These are phyloP conservation scores for Fusarium begoniae DNA, from an alignment of 2,329 filamentous ascomycete genomes.

Conservation along the genomic window DNA sequence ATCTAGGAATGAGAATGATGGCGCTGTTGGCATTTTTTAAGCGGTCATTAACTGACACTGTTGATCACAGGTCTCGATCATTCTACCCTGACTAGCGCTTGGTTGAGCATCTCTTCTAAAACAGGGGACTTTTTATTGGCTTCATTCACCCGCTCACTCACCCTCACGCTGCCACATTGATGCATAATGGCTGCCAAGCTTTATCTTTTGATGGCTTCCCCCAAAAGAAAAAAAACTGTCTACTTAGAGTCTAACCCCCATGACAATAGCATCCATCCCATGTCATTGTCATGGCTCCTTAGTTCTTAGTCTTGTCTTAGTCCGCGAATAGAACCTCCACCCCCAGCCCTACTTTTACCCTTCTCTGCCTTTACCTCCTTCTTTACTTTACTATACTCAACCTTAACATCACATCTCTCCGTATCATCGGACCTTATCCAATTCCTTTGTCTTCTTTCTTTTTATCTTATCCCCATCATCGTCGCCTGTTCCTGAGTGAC, in stretches of 20 bases:
- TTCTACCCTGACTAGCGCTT: slow-evolving; percentile 8
- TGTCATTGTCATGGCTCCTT: slow-evolving; percentile 36
- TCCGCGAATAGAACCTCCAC: slow-evolving; percentile 27
- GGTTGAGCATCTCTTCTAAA: slow-evolving; percentile 8
- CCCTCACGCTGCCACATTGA: not conserved
- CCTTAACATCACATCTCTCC: slow-evolving; percentile 5
- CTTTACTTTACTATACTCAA: not conserved
- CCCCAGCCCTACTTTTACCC: slow-evolving; percentile 35
- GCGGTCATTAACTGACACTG: not conserved
- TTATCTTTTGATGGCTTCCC: slow-evolving; percentile 19
- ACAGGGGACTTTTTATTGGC: slow-evolving; percentile 29
- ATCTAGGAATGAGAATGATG: not conserved
- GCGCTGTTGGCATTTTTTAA: not conserved
- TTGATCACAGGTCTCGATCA: slow-evolving; percentile 7
- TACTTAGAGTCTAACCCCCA: slow-evolving; percentile 22
- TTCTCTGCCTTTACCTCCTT: not conserved
- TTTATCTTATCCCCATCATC: slow-evolving; percentile 22
- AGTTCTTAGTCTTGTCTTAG: not conserved
- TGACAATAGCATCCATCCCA: slow-evolving; percentile 33
- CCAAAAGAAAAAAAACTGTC: not conserved
- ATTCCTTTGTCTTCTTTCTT: slow-evolving; percentile 23
- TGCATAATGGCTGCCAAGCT: slow-evolving; percentile 22
- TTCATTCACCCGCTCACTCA: not conserved
- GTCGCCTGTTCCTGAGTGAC: slow-evolving; percentile 30
- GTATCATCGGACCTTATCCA: slow-evolving; percentile 24